Percentiles rank a stretch among this genome's conserved stretches.
phyloP scores from a whole-genome alignment of 768 basidiomycete genomes.

The Russula vinacea region DNA sequence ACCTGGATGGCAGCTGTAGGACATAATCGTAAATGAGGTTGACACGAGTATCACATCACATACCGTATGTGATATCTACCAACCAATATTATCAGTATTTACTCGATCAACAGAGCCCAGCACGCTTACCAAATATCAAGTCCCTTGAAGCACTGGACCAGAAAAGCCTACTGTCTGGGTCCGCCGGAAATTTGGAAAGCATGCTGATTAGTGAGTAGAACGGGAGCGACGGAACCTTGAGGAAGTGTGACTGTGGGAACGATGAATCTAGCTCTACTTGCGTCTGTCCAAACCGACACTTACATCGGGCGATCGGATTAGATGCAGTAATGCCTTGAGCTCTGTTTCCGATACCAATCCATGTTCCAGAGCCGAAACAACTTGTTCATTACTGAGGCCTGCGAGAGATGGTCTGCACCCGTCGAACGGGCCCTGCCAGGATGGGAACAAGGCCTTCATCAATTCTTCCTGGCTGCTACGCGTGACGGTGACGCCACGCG shows the following conservation, averaged over 20 bases:
- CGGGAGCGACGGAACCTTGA: slow-evolving; percentile 79
- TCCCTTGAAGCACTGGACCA: slow-evolving; percentile 65
- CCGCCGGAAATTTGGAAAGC: slow-evolving; percentile 73
- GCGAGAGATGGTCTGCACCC: slow-evolving; percentile 64
- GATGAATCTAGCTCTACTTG: not conserved
- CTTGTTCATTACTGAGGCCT: slow-evolving; percentile 54
- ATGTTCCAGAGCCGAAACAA: slow-evolving; percentile 58
- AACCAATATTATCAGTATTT: not conserved
- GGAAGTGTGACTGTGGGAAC: slow-evolving; percentile 65
- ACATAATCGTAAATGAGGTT: slow-evolving; percentile 12
- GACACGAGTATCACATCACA: not conserved
- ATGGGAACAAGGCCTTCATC: slow-evolving; percentile 78
- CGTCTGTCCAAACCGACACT: slow-evolving; percentile 33
- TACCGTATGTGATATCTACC: slow-evolving; percentile 27
- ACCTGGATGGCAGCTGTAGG: slow-evolving; percentile 25
- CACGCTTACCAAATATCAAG: slow-evolving; percentile 57
- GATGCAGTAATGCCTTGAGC: slow-evolving; percentile 59
- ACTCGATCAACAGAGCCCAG: not conserved
- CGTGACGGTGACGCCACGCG: slow-evolving; percentile 81
- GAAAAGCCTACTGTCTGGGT: slow-evolving; percentile 71
- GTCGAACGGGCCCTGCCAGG: slow-evolving; percentile 74
- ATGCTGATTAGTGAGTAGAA: slow-evolving; percentile 76
- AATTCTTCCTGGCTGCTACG: slow-evolving; percentile 76
- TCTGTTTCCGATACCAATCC: slow-evolving; percentile 68
- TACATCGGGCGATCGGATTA: slow-evolving; percentile 77